Evolutionary conservation across 495 filamentous ascomycete genomes (phyloP), one percentile per base, ranked within the genome.

Genomic region (Alectoria sarmentosa): DNA sequence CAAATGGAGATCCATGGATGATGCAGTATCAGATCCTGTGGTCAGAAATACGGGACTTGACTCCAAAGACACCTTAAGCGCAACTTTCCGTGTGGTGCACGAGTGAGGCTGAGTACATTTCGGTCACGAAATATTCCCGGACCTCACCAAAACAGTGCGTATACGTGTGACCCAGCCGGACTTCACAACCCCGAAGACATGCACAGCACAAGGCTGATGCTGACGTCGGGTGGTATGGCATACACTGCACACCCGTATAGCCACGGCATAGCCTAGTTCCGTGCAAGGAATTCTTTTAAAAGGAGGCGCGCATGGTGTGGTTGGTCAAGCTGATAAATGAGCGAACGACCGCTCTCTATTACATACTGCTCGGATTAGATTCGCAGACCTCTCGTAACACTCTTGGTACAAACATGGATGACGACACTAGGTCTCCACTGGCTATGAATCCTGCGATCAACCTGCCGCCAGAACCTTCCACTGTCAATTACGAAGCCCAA

Each of bases 401-500:
- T n/a, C n/a, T n/a, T n/a, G n/a, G n/a, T n/a, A n/a, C n/a, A n/a
- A n/a, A n/a, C 2, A 59, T 59, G 36, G 57, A 59, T 11, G 46
- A 49, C 0, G 17, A 3, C 10, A 39, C 13, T 1, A 37, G 28
- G 9, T 46, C 44, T 30, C 28, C 44, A 6, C 41, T 37, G 17
- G 44, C 23, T 28, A 63, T 56, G 62, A 61, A 32, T 19, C 26
- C 60, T 21, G 26, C 57, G 2, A 23, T 52, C 11, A 38, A 32
- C 9, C 3, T 36, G 21, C 41, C n/a, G 21, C 23, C 10, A 8
- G 44, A 54, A 3, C 52, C 10, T 23, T 59, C 48, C 13, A 58
- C 58, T 19, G 58, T 63, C 36, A 11, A 62, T 44, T 64, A 57
- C 28, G 52, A 66, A 3, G 48, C 49, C 23, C 26, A 58, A 57